Conservation (phyloP, 164 flowering plant genomes). For the Santalum album region DNA sequence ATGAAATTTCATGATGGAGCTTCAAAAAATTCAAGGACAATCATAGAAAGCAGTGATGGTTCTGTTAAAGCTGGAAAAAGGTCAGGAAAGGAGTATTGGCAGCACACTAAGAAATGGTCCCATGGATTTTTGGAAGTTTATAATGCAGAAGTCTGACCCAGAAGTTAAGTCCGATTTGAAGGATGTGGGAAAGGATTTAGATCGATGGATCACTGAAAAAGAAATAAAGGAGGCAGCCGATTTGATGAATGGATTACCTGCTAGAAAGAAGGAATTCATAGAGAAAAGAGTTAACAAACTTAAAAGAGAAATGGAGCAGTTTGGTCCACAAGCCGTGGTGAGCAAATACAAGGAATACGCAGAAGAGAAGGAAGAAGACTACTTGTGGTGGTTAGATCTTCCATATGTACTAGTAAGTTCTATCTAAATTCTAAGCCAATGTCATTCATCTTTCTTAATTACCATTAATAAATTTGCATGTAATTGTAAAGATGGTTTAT, state of each 20-base stretch:
- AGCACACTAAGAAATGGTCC: constrained; percentile 94
- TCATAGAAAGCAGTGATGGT: constrained; percentile 83
- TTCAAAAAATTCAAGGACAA: constrained; percentile 37
- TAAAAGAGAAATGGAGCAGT: constrained; percentile 75
- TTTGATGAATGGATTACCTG: constrained; percentile 48
- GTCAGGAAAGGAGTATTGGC: constrained; percentile 87
- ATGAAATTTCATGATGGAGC: constrained; percentile 13
- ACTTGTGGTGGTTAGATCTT: constrained; percentile 96
- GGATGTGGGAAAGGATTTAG: constrained; percentile 85
- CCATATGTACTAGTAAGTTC: constrained; percentile 57
- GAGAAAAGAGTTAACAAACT: constrained; percentile 68
- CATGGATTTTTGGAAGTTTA: constrained; percentile 68
- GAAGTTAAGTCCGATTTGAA: constrained; percentile 75
- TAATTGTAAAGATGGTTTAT: not conserved
- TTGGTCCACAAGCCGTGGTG: constrained; percentile 89
- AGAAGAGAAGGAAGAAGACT: constrained; percentile 77
- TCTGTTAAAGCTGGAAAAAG: constrained; percentile 66
- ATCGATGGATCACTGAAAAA: constrained; percentile 87
- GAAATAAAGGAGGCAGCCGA: constrained; percentile 79
- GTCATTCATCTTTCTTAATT: not conserved
- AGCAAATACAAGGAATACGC: constrained; percentile 85
- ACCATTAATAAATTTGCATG: no score
- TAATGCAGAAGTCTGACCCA: constrained; percentile 75
- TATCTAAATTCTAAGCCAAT: not conserved
- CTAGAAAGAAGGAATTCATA: constrained; percentile 39